Evolutionary conservation across 805 yeast species (phyloP).

Genomic region (Starmerella lactis-condensi): DNA sequence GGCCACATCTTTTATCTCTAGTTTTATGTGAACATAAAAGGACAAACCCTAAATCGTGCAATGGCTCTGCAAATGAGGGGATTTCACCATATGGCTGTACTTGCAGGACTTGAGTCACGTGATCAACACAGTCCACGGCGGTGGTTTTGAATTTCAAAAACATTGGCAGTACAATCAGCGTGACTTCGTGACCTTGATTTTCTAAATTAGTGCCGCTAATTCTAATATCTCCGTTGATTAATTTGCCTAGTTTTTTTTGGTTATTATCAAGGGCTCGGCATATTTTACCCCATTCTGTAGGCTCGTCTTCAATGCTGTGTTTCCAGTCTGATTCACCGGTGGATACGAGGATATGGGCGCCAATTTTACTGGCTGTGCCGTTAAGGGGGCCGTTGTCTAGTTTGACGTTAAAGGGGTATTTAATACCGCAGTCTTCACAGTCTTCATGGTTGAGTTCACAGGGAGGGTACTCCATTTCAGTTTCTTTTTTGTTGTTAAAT

Average conservation of each 20-base stretch:
- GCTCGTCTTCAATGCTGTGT: constrained; percentile 41
- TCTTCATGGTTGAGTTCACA: constrained; percentile 11
- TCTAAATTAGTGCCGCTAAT: constrained; percentile 18
- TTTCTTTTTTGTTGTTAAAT: constrained; percentile 7
- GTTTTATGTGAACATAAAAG: constrained; percentile 78
- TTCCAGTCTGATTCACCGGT: constrained; percentile 78
- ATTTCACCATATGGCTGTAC: constrained; percentile 9
- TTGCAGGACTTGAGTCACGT: constrained; percentile 10
- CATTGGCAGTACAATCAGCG: constrained; percentile 15
- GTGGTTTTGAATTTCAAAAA: constrained; percentile 22
- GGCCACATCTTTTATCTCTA: constrained; percentile 83
- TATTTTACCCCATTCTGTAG: constrained; percentile 13
- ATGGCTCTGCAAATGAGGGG: constrained; percentile 11
- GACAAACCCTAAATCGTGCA: constrained; percentile 23
- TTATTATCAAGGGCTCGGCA: constrained; percentile 25
- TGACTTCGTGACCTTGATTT: constrained; percentile 6
- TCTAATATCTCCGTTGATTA: constrained; percentile 16
- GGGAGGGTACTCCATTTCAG: constrained; percentile 7
- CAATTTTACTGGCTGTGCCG: constrained; percentile 52
- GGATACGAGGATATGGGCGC: constrained; percentile 58
- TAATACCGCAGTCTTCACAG: constrained; percentile 12
- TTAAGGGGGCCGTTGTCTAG: constrained; percentile 36
- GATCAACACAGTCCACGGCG: constrained; percentile 16
- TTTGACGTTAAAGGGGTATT: constrained; percentile 25
- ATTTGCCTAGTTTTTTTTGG: constrained; percentile 4